phyloP scores from a whole-genome alignment of 345 rosid genomes.

The Bruguiera sexangula region DNA sequence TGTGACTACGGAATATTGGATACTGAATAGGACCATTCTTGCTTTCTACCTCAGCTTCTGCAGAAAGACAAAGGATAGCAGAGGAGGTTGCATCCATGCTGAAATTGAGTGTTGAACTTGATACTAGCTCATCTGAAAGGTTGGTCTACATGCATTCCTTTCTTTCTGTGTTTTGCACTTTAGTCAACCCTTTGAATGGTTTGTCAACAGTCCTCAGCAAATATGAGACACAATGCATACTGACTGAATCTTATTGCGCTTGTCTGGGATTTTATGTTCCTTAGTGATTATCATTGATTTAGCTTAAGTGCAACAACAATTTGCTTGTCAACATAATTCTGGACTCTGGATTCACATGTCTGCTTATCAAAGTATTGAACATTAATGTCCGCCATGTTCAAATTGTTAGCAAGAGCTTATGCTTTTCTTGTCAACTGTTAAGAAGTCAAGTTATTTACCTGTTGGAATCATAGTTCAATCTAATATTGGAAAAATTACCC shows the following conservation, averaged over 20 bases:
- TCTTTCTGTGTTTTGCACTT: no score
- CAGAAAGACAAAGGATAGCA: slow-evolving; percentile 85
- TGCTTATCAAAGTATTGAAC: no score
- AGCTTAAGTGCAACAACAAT: no score
- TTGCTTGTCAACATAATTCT: no score
- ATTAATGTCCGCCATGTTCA: no score
- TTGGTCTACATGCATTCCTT: slow-evolving; percentile 7
- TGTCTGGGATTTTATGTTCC: no score
- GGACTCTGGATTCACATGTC: no score
- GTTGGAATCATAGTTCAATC: slow-evolving; percentile 4
- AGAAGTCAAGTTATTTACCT: neutral
- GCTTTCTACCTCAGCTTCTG: slow-evolving; percentile 52
- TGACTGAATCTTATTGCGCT: no score
- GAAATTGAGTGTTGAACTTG: slow-evolving; percentile 73
- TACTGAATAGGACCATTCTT: slow-evolving; percentile 26
- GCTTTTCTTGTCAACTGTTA: neutral
- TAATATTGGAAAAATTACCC: slow-evolving; percentile 16
- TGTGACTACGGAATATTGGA: slow-evolving; percentile 14
- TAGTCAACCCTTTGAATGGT: no score
- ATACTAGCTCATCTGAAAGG: slow-evolving; percentile 82
- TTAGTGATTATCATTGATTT: no score
- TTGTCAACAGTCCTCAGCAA: no score
- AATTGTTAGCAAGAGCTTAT: neutral
- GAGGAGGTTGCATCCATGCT: slow-evolving; percentile 86
- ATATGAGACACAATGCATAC: no score